These are phyloP conservation scores for Pleurotus tuoliensis DNA, from an alignment of 768 basidiomycete genomes.

Conservation along the genomic window DNA sequence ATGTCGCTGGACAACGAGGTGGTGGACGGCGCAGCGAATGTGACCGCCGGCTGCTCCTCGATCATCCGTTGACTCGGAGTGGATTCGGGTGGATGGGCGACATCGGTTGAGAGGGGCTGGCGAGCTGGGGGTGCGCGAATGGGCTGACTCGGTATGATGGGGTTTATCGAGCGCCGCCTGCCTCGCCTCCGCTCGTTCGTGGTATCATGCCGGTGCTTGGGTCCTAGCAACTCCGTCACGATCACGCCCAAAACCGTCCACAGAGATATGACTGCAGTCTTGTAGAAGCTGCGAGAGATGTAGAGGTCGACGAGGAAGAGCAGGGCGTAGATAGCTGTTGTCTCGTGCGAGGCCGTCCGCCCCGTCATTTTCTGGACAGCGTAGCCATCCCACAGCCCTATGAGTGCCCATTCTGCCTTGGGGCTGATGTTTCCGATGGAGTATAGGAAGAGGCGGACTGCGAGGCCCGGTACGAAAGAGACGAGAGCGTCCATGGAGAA, in stretches of 20 bases:
- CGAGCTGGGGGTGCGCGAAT: not conserved
- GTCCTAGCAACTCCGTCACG: slow-evolving; percentile 2
- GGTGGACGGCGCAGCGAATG: slow-evolving; percentile 1
- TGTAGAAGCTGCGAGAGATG: slow-evolving; percentile 4
- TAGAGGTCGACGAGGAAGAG: slow-evolving; percentile 2
- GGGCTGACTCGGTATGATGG: not conserved
- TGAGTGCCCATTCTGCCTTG: slow-evolving; percentile 4
- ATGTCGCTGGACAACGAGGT: slow-evolving; percentile 4
- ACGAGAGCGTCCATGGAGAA: not conserved
- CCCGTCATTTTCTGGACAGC: slow-evolving; percentile 2
- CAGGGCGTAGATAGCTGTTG: not conserved
- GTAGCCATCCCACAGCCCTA: slow-evolving; percentile 7
- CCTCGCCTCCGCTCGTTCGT: not conserved
- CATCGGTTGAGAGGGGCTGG: not conserved
- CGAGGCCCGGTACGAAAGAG: slow-evolving; percentile 5
- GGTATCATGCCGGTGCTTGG: not conserved
- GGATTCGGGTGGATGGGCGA: not conserved
- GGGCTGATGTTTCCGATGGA: slow-evolving; percentile 2
- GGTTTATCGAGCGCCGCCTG: not conserved
- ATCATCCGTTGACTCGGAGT: not conserved
- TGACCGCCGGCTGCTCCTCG: slow-evolving; percentile 4
- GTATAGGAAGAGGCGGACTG: slow-evolving; percentile 1
- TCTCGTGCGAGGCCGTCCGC: not conserved
- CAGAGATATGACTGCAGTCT: not conserved
- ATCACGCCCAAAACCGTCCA: slow-evolving; percentile 6